Conservation (phyloP, 257 asterid genomes). For the Knoxia roxburghii region DNA sequence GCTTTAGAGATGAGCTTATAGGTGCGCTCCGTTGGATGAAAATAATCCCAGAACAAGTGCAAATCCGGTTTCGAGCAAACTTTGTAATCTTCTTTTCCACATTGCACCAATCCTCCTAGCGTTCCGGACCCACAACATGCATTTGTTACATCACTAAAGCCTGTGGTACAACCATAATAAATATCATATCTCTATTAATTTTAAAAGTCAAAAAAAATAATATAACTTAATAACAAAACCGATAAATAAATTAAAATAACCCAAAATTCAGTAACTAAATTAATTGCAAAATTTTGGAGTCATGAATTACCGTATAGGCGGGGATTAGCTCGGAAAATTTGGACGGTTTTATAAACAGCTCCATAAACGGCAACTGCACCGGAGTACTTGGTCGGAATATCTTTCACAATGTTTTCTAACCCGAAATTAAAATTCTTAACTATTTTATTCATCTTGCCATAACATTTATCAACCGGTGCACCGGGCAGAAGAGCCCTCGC, state of each 20-base stretch:
- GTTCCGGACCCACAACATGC: conserved; percentile 74
- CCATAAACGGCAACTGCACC: conserved; percentile 51
- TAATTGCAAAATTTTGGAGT: background rate
- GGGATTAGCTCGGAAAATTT: conserved; percentile 45
- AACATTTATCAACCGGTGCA: conserved; percentile 48
- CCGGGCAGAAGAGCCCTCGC: conserved; percentile 52
- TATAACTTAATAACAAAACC: no score
- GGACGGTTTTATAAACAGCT: conserved; percentile 40
- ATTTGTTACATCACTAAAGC: conserved; percentile 39
- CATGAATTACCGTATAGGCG: conserved; percentile 35
- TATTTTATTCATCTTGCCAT: conserved; percentile 64
- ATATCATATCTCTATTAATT: no score
- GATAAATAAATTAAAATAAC: no score
- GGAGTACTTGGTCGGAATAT: conserved; percentile 28
- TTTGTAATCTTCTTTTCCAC: conserved; percentile 61
- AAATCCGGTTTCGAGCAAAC: conserved; percentile 41
- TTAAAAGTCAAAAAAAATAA: no score
- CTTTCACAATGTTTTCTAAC: conserved; percentile 38
- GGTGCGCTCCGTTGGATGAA: conserved; percentile 62
- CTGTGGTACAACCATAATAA: conserved; percentile 23
- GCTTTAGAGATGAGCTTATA: conserved; percentile 56
- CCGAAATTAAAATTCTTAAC: conserved; percentile 49
- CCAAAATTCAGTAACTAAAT: no score
- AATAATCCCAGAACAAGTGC: conserved; percentile 63
- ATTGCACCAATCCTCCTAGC: conserved; percentile 55